phyloP scores from a whole-genome alignment of 371 early-diverging fungal species.

The Chytridium lagenaria region DNA sequence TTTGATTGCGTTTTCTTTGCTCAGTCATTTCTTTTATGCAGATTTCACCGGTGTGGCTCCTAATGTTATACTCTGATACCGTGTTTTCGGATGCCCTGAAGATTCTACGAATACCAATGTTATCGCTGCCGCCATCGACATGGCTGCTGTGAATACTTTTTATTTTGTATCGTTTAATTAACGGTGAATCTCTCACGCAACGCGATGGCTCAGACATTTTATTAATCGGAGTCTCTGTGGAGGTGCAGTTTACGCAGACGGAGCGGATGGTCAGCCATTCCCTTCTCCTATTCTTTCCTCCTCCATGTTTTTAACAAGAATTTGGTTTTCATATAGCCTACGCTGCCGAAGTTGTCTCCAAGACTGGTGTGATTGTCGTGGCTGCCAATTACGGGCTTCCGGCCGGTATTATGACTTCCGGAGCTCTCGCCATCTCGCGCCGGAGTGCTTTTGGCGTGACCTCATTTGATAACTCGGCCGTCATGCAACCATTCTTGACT shows the following conservation, averaged over 20 bases:
- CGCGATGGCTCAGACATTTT: too few relatives aligned
- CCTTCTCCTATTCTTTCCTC: too few relatives aligned
- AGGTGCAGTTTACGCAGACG: slow-evolving; percentile 41
- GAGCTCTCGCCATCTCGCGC: slow-evolving; percentile 62
- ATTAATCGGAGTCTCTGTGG: slow-evolving; percentile 72
- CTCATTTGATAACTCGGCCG: slow-evolving; percentile 23
- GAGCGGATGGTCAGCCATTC: too few relatives aligned
- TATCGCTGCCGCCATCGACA: slow-evolving; percentile 68
- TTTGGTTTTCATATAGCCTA: too few relatives aligned
- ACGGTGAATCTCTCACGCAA: too few relatives aligned
- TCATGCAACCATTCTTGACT: neutral
- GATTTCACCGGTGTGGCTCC: slow-evolving; percentile 48
- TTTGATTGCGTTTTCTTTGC: too few relatives aligned
- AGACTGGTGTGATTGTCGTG: slow-evolving; percentile 18
- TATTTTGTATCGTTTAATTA: too few relatives aligned
- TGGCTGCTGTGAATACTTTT: slow-evolving; percentile 69
- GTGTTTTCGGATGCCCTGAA: slow-evolving; percentile 68
- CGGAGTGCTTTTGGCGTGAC: slow-evolving; percentile 17
- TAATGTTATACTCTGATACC: slow-evolving; percentile 35
- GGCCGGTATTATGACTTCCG: slow-evolving; percentile 65
- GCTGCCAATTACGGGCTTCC: slow-evolving; percentile 75
- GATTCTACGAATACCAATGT: slow-evolving; percentile 50
- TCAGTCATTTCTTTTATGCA: slow-evolving; percentile 18
- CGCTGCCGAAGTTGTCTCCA: slow-evolving; percentile 30
- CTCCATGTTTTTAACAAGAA: too few relatives aligned